A percentile compares a stretch with the other conserved stretches of the same genome.
These are phyloP conservation scores for Sclerotinia minor DNA, from an alignment of 2,329 filamentous ascomycete species.

Conservation along the genomic window DNA sequence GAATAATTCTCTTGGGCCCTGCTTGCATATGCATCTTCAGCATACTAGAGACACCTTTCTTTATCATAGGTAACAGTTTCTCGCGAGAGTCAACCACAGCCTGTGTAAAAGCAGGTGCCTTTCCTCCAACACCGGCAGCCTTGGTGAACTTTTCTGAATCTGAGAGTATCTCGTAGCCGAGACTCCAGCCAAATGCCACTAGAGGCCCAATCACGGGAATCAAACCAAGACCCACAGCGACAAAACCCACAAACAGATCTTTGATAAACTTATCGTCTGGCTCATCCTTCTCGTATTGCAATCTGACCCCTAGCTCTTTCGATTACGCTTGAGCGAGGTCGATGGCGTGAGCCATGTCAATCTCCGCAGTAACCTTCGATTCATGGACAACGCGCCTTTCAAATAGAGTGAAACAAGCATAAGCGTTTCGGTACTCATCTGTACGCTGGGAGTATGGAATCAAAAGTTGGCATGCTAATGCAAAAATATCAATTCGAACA, in stretches of 20 bases:
- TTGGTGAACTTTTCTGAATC: slow-evolving; percentile 17
- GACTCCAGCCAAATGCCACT: slow-evolving; percentile 1
- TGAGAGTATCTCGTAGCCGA: slow-evolving; percentile 4
- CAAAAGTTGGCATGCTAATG: slow-evolving; percentile 5
- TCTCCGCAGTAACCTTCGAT: slow-evolving; percentile 2
- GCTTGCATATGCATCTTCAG: background rate
- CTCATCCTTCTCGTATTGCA: slow-evolving; percentile 4
- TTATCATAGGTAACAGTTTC: background rate
- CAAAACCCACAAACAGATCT: background rate
- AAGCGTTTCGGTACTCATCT: background rate
- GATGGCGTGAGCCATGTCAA: slow-evolving; percentile 5
- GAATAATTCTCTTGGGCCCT: background rate
- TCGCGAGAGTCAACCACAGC: slow-evolving; percentile 16
- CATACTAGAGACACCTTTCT: background rate
- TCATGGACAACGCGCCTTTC: background rate
- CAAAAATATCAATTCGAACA: slow-evolving; percentile 14
- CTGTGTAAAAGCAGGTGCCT: slow-evolving; percentile 12
- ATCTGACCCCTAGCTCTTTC: background rate
- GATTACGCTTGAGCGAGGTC: background rate
- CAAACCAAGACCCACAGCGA: slow-evolving; percentile 10
- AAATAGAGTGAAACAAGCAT: background rate
- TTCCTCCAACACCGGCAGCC: background rate
- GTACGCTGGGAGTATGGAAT: background rate
- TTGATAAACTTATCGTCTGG: slow-evolving; percentile 8
- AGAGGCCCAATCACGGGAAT: slow-evolving; percentile 9